phyloP scores from a whole-genome alignment of 495 filamentous ascomycete species.

The Podospora sp. region DNA sequence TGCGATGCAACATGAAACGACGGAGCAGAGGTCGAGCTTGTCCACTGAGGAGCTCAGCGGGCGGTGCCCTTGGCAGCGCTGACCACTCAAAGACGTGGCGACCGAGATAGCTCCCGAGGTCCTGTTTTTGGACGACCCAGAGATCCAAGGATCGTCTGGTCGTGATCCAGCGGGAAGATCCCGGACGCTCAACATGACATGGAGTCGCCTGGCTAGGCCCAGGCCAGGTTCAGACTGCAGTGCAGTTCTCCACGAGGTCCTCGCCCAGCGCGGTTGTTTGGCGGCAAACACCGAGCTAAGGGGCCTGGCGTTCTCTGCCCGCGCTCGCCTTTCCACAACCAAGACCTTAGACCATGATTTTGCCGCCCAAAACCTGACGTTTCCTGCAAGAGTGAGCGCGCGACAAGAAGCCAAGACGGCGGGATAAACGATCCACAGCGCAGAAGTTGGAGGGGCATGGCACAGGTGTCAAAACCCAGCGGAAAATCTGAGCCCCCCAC shows the following conservation, averaged over 20 bases:
- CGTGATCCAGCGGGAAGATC: not conserved
- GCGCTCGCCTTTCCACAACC: not conserved
- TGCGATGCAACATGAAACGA: slow-evolving; percentile 24
- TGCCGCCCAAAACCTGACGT: not conserved
- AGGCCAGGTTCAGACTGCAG: not conserved
- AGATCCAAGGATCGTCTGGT: slow-evolving; percentile 1
- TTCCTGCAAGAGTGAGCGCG: not conserved
- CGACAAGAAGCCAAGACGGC: not conserved
- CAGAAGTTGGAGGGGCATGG: not conserved
- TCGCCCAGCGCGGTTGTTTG: not conserved
- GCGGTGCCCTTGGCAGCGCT: slow-evolving; percentile 5
- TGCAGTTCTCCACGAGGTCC: not conserved
- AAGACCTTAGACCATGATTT: not conserved
- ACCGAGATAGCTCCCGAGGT: not conserved
- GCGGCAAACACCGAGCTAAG: not conserved
- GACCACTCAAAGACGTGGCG: slow-evolving; percentile 11
- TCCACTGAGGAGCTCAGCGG: slow-evolving; percentile 16
- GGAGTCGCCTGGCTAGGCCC: not conserved
- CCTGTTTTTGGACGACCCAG: not conserved
- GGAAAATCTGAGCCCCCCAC: slow-evolving; percentile 15
- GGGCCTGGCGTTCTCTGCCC: not conserved
- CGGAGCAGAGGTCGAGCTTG: slow-evolving; percentile 2
- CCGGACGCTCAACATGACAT: not conserved
- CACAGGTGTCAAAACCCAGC: slow-evolving; percentile 7
- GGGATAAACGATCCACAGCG: not conserved